Percentiles rank a stretch among this genome's conserved stretches.
phyloP scores from a whole-genome alignment of 2,329 filamentous ascomycete species.

The Aureobasidium sp. region DNA sequence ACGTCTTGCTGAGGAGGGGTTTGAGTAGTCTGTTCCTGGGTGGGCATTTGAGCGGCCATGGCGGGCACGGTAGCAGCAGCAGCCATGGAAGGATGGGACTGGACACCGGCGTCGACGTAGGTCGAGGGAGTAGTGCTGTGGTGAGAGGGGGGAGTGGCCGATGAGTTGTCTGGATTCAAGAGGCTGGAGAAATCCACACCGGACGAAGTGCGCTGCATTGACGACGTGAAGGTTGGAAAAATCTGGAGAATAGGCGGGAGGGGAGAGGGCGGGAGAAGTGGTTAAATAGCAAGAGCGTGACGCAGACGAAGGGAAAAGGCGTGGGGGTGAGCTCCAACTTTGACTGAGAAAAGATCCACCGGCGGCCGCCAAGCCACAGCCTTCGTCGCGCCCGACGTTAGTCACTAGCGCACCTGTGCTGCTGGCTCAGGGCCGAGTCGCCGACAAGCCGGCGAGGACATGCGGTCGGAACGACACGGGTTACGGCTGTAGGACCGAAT shows the following conservation, averaged over 20 bases:
- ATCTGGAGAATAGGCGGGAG: conserved; percentile 11
- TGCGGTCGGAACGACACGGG: conserved; percentile 5
- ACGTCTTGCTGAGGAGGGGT: conserved; percentile 51
- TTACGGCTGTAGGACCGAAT: background rate
- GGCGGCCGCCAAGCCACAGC: conserved; percentile 7
- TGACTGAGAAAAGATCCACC: conserved; percentile 12
- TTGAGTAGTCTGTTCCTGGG: conserved; percentile 48
- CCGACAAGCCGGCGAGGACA: conserved; percentile 5
- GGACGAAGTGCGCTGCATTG: conserved; percentile 64
- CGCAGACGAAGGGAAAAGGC: conserved; percentile 8
- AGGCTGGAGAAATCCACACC: conserved; percentile 69
- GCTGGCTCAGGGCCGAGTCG: background rate
- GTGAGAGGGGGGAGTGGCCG: conserved; percentile 32
- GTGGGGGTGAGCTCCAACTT: conserved; percentile 11
- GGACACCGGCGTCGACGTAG: conserved; percentile 13
- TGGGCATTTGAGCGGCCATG: conserved; percentile 52
- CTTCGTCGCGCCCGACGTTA: conserved; percentile 10
- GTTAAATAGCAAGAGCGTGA: conserved; percentile 12
- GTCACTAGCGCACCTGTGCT: conserved; percentile 12
- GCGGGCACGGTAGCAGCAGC: conserved; percentile 34
- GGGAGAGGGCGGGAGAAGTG: conserved; percentile 11
- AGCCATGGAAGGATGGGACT: conserved; percentile 25
- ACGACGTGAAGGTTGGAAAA: conserved; percentile 5
- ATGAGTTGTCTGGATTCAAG: conserved; percentile 50
- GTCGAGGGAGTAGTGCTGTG: conserved; percentile 27